Conservation (phyloP, 768 basidiomycete genomes). For the Suillus spraguei region DNA sequence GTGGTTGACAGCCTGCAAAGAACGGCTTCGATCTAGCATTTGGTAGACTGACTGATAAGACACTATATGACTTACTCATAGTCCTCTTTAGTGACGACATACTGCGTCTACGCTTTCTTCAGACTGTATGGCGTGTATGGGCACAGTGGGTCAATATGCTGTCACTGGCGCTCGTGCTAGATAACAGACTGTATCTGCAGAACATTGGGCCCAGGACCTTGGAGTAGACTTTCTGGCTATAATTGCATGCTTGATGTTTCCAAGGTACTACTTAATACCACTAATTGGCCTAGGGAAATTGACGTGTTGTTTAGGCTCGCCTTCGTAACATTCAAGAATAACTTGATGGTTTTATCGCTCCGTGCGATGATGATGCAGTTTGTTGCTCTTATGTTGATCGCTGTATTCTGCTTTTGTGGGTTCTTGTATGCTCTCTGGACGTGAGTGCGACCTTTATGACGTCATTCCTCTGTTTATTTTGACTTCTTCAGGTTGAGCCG, state of each 20-base stretch:
- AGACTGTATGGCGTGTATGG: constrained; percentile 79
- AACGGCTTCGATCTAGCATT: constrained; percentile 95
- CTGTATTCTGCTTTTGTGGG: constrained; percentile 88
- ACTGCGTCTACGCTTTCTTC: constrained; percentile 72
- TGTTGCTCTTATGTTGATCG: constrained; percentile 77
- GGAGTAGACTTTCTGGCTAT: constrained; percentile 86
- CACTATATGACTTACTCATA: constrained; percentile 3
- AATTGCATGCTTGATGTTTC: constrained; percentile 90
- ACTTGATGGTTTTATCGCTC: constrained; percentile 77
- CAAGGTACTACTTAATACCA: constrained; percentile 49
- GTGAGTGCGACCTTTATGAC: constrained; percentile 46
- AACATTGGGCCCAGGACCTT: constrained; percentile 62
- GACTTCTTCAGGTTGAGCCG: constrained; percentile 53
- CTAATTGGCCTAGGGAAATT: background rate
- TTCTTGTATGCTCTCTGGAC: constrained; percentile 95
- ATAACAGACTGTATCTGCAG: constrained; percentile 36
- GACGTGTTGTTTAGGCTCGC: constrained; percentile 59
- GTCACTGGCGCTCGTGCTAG: background rate
- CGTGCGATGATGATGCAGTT: constrained; percentile 96
- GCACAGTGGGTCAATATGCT: constrained; percentile 46
- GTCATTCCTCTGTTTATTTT: background rate
- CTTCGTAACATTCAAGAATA: constrained; percentile 86
- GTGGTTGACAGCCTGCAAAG: constrained; percentile 35
- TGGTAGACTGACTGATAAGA: constrained; percentile 43
- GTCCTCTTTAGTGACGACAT: constrained; percentile 65